Conservation (phyloP, 148 eudicot genomes). For the Nepenthes mirabilis region DNA sequence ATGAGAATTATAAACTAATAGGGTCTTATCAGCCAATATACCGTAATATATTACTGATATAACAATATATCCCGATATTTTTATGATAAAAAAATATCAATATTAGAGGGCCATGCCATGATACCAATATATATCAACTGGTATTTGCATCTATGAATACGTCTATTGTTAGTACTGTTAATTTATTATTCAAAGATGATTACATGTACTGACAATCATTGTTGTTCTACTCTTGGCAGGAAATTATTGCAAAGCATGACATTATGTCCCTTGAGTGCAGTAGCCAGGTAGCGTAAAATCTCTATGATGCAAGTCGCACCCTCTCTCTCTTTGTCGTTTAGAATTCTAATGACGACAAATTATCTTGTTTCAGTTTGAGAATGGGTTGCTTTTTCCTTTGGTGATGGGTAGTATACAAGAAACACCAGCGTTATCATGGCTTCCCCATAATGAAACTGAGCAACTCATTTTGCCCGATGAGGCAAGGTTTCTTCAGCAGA, state of each 20-base stretch:
- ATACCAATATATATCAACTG: too few relatives aligned
- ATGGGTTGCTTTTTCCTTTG: slow-evolving; percentile 55
- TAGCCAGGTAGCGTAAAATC: slow-evolving; percentile 35
- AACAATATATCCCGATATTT: too few relatives aligned
- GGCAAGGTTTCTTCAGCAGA: slow-evolving; percentile 40
- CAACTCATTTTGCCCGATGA: slow-evolving; percentile 36
- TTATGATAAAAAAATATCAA: too few relatives aligned
- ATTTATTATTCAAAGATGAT: not conserved
- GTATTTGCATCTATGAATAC: too few relatives aligned
- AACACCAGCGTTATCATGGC: slow-evolving; percentile 52
- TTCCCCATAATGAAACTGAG: slow-evolving; percentile 44
- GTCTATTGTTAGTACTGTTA: too few relatives aligned
- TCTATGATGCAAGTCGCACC: not conserved
- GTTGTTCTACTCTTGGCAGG: slow-evolving; percentile 26
- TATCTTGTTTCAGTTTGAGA: slow-evolving; percentile 34
- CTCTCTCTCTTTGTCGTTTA: slow-evolving; percentile 7
- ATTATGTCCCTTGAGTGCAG: slow-evolving; percentile 57
- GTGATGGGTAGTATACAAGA: slow-evolving; percentile 48
- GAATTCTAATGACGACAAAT: not conserved
- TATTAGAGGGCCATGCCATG: too few relatives aligned
- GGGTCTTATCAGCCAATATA: too few relatives aligned
- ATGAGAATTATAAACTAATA: too few relatives aligned
- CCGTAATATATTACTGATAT: too few relatives aligned
- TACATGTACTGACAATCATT: not conserved
- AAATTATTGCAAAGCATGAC: slow-evolving; percentile 37